Evolutionary conservation across 495 filamentous ascomycete species (phyloP).

Genomic region (Aspergillus egyptiacus): DNA sequence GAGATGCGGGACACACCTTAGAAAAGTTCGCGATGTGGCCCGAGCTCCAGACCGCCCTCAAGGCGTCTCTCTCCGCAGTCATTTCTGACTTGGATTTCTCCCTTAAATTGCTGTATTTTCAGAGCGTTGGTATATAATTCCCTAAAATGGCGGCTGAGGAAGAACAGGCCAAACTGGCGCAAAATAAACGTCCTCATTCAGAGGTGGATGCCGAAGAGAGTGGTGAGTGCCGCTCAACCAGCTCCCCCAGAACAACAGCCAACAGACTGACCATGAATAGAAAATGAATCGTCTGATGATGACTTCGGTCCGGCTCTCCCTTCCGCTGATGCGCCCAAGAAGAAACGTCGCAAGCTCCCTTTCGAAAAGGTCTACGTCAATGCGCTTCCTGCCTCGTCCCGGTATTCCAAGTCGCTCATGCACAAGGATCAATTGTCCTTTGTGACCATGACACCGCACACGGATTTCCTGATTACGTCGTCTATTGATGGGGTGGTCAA

Average conservation of each 20-base stretch:
- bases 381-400: slow-evolving; percentile 72
- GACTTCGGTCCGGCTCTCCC: slow-evolving; percentile 90
- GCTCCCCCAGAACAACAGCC: slow-evolving; percentile 3
- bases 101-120: neutral
- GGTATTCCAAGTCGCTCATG: slow-evolving; percentile 97
- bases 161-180: slow-evolving; percentile 13
- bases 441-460: slow-evolving; percentile 76
- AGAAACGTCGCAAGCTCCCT: slow-evolving; percentile 83
- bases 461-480: slow-evolving; percentile 91
- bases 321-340: slow-evolving; percentile 68
- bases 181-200: slow-evolving; percentile 35
- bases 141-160: slow-evolving; percentile 31
- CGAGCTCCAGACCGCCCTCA: slow-evolving; percentile 38
- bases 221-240: slow-evolving; percentile 19
- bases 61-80: neutral
- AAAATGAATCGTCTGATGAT: slow-evolving; percentile 73
- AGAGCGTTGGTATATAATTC: neutral
- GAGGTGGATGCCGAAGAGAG: slow-evolving; percentile 34
- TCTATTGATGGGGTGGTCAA: slow-evolving; percentile 92
- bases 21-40: slow-evolving; percentile 41
- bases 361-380: slow-evolving; percentile 92
- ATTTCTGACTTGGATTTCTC: neutral
- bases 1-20: slow-evolving; percentile 19
- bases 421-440: slow-evolving; percentile 91
- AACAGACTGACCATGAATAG: slow-evolving; percentile 26